phyloP scores from a whole-genome alignment of 352 stramenopile species.

The Pelagophyceae sp. region DNA sequence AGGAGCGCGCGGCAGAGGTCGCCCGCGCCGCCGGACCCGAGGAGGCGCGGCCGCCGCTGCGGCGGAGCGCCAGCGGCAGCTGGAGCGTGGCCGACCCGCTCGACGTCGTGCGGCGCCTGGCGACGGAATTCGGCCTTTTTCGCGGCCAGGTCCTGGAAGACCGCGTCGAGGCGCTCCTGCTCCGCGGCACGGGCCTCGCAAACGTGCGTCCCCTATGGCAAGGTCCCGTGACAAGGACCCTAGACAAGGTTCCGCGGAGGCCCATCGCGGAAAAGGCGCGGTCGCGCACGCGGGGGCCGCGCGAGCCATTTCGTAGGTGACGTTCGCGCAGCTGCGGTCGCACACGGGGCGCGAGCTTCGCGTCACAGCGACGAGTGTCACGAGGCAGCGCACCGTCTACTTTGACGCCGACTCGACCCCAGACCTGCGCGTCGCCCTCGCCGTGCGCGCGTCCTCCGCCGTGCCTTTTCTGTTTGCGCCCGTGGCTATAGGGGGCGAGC shows the following conservation, averaged over 20 bases:
- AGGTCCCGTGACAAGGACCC: too few relatives aligned
- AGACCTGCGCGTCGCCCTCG: not conserved
- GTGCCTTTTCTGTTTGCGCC: constrained; percentile 14
- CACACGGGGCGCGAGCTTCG: not conserved
- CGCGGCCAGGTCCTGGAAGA: constrained; percentile 4
- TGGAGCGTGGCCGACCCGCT: constrained; percentile 3
- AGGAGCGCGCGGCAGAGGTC: not conserved
- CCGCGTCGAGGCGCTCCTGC: constrained; percentile 9
- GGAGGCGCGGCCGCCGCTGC: too few relatives aligned
- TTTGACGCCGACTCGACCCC: constrained; percentile 1
- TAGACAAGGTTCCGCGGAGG: too few relatives aligned
- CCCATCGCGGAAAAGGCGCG: too few relatives aligned
- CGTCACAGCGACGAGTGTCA: constrained; percentile 15
- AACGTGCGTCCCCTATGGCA: too few relatives aligned
- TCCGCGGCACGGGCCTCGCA: not conserved
- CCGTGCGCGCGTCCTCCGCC: constrained; percentile 14
- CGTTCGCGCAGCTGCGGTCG: not conserved
- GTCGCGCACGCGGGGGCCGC: too few relatives aligned
- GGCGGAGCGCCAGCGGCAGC: too few relatives aligned
- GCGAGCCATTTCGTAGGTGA: too few relatives aligned
- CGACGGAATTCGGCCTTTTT: constrained; percentile 16
- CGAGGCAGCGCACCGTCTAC: constrained; percentile 8
- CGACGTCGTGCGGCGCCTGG: not conserved
- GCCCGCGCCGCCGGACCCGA: not conserved
- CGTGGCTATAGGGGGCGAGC: not conserved